Evolutionary conservation across 1,284 basidiomycete species (phyloP).

Genomic region (Erythrobasidium hasegawianum): DNA sequence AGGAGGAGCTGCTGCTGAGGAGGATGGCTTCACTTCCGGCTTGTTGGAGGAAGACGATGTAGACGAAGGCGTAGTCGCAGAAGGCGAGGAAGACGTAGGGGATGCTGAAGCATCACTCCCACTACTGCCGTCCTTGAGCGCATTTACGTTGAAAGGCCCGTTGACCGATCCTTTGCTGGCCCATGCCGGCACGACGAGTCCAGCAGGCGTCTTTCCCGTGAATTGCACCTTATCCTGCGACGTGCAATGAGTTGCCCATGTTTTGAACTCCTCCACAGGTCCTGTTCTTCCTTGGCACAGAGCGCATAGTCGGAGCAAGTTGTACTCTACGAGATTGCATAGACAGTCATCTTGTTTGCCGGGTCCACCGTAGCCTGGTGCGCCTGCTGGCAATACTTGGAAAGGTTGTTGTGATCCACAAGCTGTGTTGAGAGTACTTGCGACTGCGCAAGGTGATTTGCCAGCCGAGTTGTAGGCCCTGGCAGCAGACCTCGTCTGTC

Average conservation of each 20-base stretch:
- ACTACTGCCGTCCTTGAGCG: background rate
- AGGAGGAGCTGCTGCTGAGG: background rate
- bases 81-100: background rate
- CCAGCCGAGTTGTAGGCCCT: conserved; percentile 29
- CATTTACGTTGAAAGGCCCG: conserved; percentile 14
- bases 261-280: conserved; percentile 17
- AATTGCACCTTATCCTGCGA: conserved; percentile 13
- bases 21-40: background rate
- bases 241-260: conserved; percentile 23
- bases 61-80: background rate
- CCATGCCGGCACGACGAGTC: conserved; percentile 15
- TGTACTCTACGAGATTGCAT: conserved; percentile 32
- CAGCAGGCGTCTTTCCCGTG: conserved; percentile 8
- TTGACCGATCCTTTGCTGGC: conserved; percentile 10
- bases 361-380: conserved; percentile 24
- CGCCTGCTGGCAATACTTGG: background rate
- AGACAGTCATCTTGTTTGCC: conserved; percentile 20
- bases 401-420: conserved; percentile 8
- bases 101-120: background rate
- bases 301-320: conserved; percentile 26
- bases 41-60: background rate
- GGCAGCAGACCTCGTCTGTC: background rate
- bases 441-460: conserved; percentile 23
- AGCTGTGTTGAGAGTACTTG: conserved; percentile 7
- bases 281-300: conserved; percentile 19